Percentiles rank a stretch among this genome's conserved stretches.
These are phyloP conservation scores for Annulohypoxylon moriforme DNA, from an alignment of 495 filamentous ascomycete species.

Conservation along the genomic window DNA sequence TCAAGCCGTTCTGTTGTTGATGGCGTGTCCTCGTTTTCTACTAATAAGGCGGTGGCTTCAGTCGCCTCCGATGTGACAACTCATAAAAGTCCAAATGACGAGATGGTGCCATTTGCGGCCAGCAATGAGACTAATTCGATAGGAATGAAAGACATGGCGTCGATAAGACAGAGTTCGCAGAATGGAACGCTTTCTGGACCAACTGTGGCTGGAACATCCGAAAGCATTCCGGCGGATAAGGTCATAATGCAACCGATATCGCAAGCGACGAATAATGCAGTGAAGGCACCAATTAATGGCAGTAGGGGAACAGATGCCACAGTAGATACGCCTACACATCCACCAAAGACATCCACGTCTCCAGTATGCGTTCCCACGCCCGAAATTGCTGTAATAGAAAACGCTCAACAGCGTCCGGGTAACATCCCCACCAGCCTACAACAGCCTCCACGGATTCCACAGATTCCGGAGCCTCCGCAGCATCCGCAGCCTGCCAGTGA, in stretches of 20 bases:
- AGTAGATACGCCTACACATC: neutral
- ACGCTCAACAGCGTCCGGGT: neutral
- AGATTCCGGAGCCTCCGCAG: neutral
- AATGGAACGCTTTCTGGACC: constrained; percentile 22
- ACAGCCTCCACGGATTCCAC: neutral
- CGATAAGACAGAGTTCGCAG: constrained; percentile 22
- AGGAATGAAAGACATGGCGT: constrained; percentile 35
- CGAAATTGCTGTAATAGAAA: neutral
- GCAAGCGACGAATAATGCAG: constrained; percentile 46
- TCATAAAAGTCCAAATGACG: constrained; percentile 66
- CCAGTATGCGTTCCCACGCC: neutral
- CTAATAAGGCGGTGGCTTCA: constrained; percentile 54
- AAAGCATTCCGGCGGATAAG: constrained; percentile 42
- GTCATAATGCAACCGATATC: constrained; percentile 57
- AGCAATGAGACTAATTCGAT: constrained; percentile 46
- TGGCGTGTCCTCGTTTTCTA: constrained; percentile 58
- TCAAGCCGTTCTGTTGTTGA: constrained; percentile 42
- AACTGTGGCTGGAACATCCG: constrained; percentile 31
- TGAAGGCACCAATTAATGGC: constrained; percentile 6
- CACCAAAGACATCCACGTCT: constrained; percentile 2
- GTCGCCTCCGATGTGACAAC: constrained; percentile 57
- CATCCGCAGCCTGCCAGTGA: constrained; percentile 6
- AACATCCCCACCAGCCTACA: neutral
- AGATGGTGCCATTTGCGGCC: constrained; percentile 56
- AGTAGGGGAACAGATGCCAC: constrained; percentile 3